Base-by-base conservation (phyloP, 257 asterid species). In the Mentha longifolia region DNA sequence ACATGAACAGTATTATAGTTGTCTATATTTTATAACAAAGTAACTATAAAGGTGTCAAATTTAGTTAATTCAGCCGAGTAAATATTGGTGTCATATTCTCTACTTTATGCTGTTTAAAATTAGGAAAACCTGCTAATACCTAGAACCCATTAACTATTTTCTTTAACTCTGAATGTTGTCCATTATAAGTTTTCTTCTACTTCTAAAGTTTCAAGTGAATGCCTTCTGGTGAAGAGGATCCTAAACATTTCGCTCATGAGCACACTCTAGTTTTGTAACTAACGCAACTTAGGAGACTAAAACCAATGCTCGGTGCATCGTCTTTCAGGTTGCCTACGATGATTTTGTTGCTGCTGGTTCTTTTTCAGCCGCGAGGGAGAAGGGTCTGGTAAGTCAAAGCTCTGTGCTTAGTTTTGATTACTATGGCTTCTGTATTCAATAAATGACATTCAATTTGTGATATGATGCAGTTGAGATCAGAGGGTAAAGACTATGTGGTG, bases 281-380 rank as follows among this genome's bases (percentile, higher is more conserved):
- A n/a, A n/a, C n/a, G n/a, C n/a, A n/a, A n/a, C n/a, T n/a, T n/a
- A n/a, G n/a, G n/a, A n/a, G n/a, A n/a, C n/a, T n/a, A n/a, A n/a
- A n/a, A n/a, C n/a, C n/a, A n/a, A n/a, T n/a, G n/a, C n/a, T n/a
- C n/a, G n/a, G n/a, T n/a, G n/a, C n/a, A n/a, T n/a, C n/a, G n/a
- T n/a, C n/a, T n/a, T n/a, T 37, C 78, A 94, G 99, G 99, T 94
- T 83, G 96, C 89, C 33, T 94, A 91, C 68, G 77, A 84, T 75
- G 99, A 91, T 85, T 94, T 88, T 83, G 95, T 94, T 64, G 80
- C 90, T 61, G 97, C 97, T 42, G 96, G 99, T 80, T 94, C 99
- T 51, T 78, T 86, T 72, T 72, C 95, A 15, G 88, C 96, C 13
- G 97, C 99, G n/a, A 85, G 99, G 81, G 99, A 94, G 81, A 94